These are phyloP conservation scores for Ophidiomyces ophidiicola DNA, from an alignment of 2,329 filamentous ascomycete species.

Conservation along the genomic window DNA sequence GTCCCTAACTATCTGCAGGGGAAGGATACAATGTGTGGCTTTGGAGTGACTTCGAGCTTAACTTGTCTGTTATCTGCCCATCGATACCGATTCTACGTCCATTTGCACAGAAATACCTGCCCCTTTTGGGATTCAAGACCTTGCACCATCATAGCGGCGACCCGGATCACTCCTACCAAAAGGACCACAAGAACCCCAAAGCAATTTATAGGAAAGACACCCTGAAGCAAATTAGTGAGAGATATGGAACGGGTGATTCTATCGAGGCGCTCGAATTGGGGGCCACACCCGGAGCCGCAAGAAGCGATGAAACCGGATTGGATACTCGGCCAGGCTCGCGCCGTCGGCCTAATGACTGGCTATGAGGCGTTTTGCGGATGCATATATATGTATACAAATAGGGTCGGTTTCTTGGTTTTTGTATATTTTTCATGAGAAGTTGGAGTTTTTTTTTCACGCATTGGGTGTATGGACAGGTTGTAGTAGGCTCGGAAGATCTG, in stretches of 20 bases:
- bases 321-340: too few relatives aligned
- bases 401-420: too few relatives aligned
- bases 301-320: too few relatives aligned
- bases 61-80: slow-evolving; percentile 18
- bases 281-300: too few relatives aligned
- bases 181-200: background rate
- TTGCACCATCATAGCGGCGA: background rate
- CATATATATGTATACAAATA: too few relatives aligned
- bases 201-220: slow-evolving; percentile 12
- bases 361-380: too few relatives aligned
- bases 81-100: slow-evolving; percentile 17
- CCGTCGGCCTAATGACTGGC: too few relatives aligned
- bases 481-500: too few relatives aligned
- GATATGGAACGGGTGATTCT: background rate
- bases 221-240: slow-evolving; percentile 10
- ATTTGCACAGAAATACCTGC: slow-evolving; percentile 14
- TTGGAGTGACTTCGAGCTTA: slow-evolving; percentile 17
- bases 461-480: too few relatives aligned
- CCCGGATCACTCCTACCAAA: background rate
- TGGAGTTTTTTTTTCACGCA: too few relatives aligned
- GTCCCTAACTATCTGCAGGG: slow-evolving; percentile 9
- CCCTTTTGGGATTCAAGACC: slow-evolving; percentile 12
- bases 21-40: slow-evolving; percentile 17
- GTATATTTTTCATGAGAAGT: too few relatives aligned
- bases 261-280: slow-evolving; percentile 1